Percentiles rank a stretch among this genome's conserved stretches.
Conservation (phyloP, 306 rosid species). For the Alnus glutinosa region DNA sequence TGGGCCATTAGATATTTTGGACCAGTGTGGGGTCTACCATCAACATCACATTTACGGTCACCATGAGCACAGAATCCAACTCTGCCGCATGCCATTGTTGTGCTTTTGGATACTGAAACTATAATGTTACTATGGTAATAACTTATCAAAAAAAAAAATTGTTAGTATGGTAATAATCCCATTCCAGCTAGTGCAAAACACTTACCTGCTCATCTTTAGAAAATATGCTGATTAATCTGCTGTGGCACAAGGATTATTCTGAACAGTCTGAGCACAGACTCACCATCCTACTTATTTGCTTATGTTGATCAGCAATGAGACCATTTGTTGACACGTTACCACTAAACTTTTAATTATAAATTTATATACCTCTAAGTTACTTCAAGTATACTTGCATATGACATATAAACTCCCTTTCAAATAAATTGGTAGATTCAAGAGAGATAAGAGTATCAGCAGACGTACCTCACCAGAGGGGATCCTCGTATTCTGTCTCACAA, state of each 20-base stretch:
- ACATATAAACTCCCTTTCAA: background rate
- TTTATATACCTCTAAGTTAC: background rate
- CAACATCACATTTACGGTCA: background rate
- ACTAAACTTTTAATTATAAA: background rate
- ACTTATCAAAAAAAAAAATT: background rate
- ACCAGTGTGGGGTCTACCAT: background rate
- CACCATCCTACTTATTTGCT: background rate
- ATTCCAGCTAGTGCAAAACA: background rate
- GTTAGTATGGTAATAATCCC: background rate
- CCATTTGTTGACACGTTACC: background rate
- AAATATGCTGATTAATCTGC: background rate
- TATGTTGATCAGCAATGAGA: background rate
- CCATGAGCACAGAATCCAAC: no score
- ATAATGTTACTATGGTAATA: background rate
- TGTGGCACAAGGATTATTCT: background rate
- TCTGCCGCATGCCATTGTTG: background rate
- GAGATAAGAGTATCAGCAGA: background rate
- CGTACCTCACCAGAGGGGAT: constrained; percentile 89
- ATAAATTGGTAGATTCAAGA: background rate
- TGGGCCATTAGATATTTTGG: background rate
- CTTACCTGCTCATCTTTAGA: background rate
- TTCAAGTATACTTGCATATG: background rate
- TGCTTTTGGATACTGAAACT: background rate
- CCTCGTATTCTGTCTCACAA: constrained; percentile 84
- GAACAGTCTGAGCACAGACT: background rate